These are phyloP conservation scores for Hygrophila difformis DNA, from an alignment of 257 asterid genomes.

Conservation along the genomic window DNA sequence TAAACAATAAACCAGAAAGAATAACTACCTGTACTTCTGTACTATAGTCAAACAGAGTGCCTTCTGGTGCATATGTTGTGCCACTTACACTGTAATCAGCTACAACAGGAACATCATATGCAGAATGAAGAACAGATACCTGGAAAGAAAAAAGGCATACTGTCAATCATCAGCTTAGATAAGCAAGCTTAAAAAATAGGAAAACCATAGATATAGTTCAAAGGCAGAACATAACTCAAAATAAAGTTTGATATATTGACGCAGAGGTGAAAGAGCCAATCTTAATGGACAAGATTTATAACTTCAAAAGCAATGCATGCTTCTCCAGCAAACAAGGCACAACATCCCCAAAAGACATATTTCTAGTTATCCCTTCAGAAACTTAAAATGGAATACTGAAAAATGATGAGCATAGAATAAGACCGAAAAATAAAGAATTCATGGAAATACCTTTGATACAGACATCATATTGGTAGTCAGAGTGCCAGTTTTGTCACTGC, in stretches of 20 bases:
- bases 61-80: slow-evolving; percentile 97
- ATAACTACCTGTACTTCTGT: slow-evolving; percentile 53
- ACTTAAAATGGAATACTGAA: too few relatives aligned
- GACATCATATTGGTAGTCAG: slow-evolving; percentile 99
- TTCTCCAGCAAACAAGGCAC: not conserved
- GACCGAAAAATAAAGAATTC: slow-evolving; percentile 9
- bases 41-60: slow-evolving; percentile 56
- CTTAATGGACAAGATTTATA: not conserved
- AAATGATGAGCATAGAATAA: not conserved
- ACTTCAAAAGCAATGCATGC: slow-evolving; percentile 1
- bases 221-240: too few relatives aligned
- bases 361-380: too few relatives aligned
- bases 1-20: not conserved
- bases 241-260: not conserved
- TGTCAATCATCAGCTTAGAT: slow-evolving; percentile 10
- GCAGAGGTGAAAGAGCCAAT: not conserved
- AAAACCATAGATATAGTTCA: too few relatives aligned
- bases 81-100: slow-evolving; percentile 80
- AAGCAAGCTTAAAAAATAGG: too few relatives aligned
- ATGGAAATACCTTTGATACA: slow-evolving; percentile 66
- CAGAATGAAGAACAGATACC: slow-evolving; percentile 85
- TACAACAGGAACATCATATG: slow-evolving; percentile 50
- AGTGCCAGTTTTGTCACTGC: slow-evolving; percentile 99
- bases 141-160: slow-evolving; percentile 21
- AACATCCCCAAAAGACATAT: slow-evolving; percentile 5